These are phyloP conservation scores for Fraxinus sp. DNA, from an alignment of 305 asterid genomes.

Conservation along the genomic window DNA sequence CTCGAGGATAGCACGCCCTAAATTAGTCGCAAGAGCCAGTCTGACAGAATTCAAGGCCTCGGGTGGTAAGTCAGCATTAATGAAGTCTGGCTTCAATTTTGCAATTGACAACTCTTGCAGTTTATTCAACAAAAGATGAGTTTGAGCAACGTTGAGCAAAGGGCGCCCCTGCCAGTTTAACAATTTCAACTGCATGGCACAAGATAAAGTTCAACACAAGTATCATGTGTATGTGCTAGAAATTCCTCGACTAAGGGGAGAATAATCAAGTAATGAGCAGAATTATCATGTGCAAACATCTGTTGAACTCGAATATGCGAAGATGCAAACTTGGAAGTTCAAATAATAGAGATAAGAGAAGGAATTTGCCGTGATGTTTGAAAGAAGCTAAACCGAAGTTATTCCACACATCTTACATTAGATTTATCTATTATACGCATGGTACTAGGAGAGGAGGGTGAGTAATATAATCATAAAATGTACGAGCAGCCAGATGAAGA, in stretches of 20 bases:
- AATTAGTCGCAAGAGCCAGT: constrained; percentile 79
- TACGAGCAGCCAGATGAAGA: background rate
- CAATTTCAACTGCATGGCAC: constrained; percentile 63
- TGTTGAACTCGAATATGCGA: background rate
- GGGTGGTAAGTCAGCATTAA: constrained; percentile 62
- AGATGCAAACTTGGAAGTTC: background rate
- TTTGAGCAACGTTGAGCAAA: constrained; percentile 70
- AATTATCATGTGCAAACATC: background rate
- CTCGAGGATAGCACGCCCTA: constrained; percentile 84
- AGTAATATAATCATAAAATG: constrained; percentile 5
- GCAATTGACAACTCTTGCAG: constrained; percentile 87
- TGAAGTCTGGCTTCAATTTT: constrained; percentile 70
- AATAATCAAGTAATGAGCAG: background rate
- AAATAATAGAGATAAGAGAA: background rate
- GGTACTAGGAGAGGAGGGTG: constrained; percentile 1
- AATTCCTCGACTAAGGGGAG: background rate
- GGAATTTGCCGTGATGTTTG: background rate
- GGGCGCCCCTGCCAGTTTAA: constrained; percentile 73
- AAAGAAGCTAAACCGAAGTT: background rate
- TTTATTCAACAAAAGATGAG: constrained; percentile 70
- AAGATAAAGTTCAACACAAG: background rate
- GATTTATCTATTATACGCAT: background rate
- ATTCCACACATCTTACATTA: background rate
- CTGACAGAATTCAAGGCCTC: constrained; percentile 80
- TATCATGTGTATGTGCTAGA: constrained; percentile 5